Evolutionary conservation across 495 filamentous ascomycete species (phyloP).

Genomic region (Xylaria nigripes): DNA sequence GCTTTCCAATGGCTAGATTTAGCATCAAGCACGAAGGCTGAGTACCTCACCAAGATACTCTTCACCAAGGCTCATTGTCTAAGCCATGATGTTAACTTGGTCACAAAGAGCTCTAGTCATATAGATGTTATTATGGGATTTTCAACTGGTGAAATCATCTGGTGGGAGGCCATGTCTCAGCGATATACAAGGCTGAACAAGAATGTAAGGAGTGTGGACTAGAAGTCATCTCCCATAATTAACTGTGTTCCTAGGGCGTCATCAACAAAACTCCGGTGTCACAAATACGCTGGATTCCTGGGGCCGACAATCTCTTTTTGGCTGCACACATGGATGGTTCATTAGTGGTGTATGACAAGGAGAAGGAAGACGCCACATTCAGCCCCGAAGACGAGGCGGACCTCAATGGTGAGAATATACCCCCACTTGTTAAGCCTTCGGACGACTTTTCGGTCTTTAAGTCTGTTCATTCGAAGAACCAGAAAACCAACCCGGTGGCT

Average conservation of each 20-base stretch:
- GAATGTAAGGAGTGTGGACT: slow-evolving; percentile 48
- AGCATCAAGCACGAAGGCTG: slow-evolving; percentile 55
- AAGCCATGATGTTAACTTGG: slow-evolving; percentile 83
- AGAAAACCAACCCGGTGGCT: slow-evolving; percentile 85
- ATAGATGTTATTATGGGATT: slow-evolving; percentile 93
- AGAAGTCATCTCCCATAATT: background rate
- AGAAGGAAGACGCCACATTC: slow-evolving; percentile 80
- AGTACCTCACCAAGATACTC: slow-evolving; percentile 87
- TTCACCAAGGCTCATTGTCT: slow-evolving; percentile 94
- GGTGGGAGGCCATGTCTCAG: slow-evolving; percentile 96
- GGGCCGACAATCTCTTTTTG: slow-evolving; percentile 88
- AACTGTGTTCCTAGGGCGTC: slow-evolving; percentile 48
- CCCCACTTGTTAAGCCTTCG: slow-evolving; percentile 32
- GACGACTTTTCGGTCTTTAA: slow-evolving; percentile 59
- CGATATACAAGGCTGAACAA: slow-evolving; percentile 96
- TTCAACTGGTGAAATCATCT: slow-evolving; percentile 91
- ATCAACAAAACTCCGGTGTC: slow-evolving; percentile 80
- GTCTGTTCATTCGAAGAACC: slow-evolving; percentile 84
- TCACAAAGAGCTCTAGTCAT: slow-evolving; percentile 71
- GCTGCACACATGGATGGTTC: slow-evolving; percentile 89
- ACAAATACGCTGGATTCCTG: slow-evolving; percentile 86
- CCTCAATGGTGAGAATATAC: slow-evolving; percentile 35
- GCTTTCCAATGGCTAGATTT: slow-evolving; percentile 69
- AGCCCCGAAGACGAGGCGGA: slow-evolving; percentile 39
- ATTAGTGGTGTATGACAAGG: slow-evolving; percentile 96